Percentiles rank a stretch among this genome's conserved stretches.
Evolutionary conservation across 345 rosid genomes (phyloP).

Genomic region (Nephelium lappaceum): DNA sequence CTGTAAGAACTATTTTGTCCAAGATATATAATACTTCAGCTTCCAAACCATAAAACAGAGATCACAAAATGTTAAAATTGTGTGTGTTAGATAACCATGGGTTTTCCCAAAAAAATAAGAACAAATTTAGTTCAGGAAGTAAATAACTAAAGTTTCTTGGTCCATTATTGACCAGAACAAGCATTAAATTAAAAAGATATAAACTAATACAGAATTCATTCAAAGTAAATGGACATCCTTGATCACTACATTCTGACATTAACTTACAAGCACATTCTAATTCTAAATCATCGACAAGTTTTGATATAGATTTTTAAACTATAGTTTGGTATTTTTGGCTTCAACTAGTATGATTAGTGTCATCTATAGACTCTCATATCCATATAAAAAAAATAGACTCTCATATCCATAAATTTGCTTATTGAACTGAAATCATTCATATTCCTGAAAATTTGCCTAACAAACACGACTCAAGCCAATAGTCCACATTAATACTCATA

Average conservation of each 20-base stretch:
- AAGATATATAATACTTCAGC: neutral
- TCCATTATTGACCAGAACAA: neutral
- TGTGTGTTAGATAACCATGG: neutral
- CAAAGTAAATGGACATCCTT: neutral
- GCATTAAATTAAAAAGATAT: neutral
- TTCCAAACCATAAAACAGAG: neutral
- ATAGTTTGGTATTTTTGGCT: neutral
- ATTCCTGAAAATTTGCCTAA: neutral
- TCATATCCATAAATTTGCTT: constrained; percentile 6
- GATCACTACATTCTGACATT: neutral
- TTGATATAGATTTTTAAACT: neutral
- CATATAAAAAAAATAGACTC: constrained; percentile 1
- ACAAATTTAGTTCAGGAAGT: neutral
- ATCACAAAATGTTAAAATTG: neutral
- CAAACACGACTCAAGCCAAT: neutral
- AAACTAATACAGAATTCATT: neutral
- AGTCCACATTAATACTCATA: constrained; percentile 3
- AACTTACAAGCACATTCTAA: neutral
- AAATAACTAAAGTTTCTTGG: neutral
- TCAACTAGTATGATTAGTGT: neutral
- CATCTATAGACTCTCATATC: neutral
- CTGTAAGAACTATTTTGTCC: constrained; percentile 1
- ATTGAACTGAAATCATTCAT: neutral
- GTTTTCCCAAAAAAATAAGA: neutral
- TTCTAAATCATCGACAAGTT: neutral